Percentiles rank a stretch among this genome's conserved stretches.
Evolutionary conservation across 2,329 filamentous ascomycete species (phyloP).

Genomic region (Aspergillus latus): DNA sequence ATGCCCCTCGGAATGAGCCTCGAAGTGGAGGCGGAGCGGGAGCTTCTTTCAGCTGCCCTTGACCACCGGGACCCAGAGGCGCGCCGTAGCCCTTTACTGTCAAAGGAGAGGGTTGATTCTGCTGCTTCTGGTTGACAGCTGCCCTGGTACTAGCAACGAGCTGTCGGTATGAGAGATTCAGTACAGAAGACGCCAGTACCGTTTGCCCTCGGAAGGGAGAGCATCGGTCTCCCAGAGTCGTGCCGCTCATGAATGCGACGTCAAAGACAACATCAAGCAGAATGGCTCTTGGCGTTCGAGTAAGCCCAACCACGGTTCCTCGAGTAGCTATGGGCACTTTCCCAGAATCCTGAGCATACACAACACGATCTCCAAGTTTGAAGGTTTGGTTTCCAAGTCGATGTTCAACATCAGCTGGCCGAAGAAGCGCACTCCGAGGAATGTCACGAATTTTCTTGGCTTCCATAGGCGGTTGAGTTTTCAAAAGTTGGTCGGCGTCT

Average conservation of each 20-base stretch:
- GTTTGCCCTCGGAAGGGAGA: constrained; percentile 93
- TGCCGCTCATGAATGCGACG: constrained; percentile 94
- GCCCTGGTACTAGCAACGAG: constrained; percentile 61
- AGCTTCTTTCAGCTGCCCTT: constrained; percentile 61
- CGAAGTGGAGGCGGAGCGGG: constrained; percentile 57
- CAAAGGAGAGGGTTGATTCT: constrained; percentile 55
- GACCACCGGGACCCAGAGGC: constrained; percentile 57
- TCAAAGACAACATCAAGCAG: constrained; percentile 94
- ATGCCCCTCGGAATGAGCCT: constrained; percentile 59
- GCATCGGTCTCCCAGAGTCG: constrained; percentile 83
- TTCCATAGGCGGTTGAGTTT: constrained; percentile 54
- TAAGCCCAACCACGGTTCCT: constrained; percentile 94
- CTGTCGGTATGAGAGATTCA: constrained; percentile 83
- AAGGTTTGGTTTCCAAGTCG: constrained; percentile 83
- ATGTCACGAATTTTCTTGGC: constrained; percentile 74
- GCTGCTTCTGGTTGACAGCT: constrained; percentile 51
- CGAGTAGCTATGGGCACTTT: constrained; percentile 90
- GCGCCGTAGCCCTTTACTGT: constrained; percentile 58
- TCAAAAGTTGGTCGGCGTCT: constrained; percentile 65
- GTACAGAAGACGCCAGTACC: constrained; percentile 79
- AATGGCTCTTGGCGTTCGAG: constrained; percentile 76
- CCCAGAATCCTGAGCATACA: constrained; percentile 88
- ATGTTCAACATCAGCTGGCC: constrained; percentile 94
- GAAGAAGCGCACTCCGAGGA: constrained; percentile 82
- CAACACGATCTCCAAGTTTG: constrained; percentile 80